phyloP scores from a whole-genome alignment of 2,329 filamentous ascomycete species.

The Talaromyces funiculosus region DNA sequence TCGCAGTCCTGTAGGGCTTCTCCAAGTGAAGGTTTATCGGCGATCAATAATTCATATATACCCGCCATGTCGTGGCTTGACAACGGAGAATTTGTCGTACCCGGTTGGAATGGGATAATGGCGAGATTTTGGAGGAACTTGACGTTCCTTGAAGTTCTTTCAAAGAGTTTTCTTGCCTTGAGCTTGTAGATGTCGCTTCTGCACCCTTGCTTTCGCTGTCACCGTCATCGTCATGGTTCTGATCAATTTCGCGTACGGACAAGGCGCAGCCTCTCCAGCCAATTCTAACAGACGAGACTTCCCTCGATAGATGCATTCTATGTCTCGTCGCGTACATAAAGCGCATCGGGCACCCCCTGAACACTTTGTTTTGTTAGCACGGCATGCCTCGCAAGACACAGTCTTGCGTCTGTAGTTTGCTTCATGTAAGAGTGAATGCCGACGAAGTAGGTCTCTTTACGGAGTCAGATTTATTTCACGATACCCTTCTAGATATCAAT shows the following conservation, averaged over 20 bases:
- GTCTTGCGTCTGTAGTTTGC: not conserved
- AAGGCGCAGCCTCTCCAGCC: not conserved
- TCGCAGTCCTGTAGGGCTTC: not conserved
- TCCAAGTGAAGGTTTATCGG: constrained; percentile 1
- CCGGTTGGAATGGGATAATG: not conserved
- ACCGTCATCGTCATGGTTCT: not conserved
- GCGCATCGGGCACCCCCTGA: constrained; percentile 4
- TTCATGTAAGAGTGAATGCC: constrained; percentile 6
- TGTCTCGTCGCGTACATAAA: constrained; percentile 4
- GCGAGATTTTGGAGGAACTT: constrained; percentile 5
- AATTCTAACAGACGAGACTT: not conserved
- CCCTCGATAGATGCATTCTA: not conserved
- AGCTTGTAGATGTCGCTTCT: not conserved
- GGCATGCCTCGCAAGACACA: constrained; percentile 6
- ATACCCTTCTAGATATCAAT: not conserved
- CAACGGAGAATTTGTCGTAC: not conserved
- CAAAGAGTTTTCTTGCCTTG: not conserved
- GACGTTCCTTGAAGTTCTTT: not conserved
- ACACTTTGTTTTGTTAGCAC: constrained; percentile 11
- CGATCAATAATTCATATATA: constrained; percentile 6
- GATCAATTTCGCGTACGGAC: not conserved
- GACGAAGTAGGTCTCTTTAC: constrained; percentile 7
- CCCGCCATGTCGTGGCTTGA: not conserved
- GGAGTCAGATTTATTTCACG: not conserved
- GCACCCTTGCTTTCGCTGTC: not conserved